Base-by-base conservation (phyloP, 2,329 filamentous ascomycete species). In the Fusarium robinianum region DNA sequence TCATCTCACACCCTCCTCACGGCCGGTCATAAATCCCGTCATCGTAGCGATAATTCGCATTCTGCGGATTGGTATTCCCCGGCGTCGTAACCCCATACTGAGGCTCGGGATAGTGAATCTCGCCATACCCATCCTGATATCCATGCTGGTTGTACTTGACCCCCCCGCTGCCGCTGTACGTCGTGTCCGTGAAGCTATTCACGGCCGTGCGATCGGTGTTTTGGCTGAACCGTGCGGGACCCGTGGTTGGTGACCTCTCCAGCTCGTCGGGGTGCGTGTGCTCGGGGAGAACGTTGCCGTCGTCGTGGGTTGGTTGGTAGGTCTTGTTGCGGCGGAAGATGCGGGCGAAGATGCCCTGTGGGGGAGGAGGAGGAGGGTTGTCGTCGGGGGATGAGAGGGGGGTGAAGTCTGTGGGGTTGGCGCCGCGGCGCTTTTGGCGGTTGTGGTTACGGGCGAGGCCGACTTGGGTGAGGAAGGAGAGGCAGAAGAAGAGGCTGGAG, bases 401-500 rank as follows among this genome's bases (percentile, higher is more conserved):
- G 76, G 19, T 85, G 68, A 81, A 57, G 56, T 69, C 69, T 32
- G 60, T 55, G 16, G 67, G 64, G 46, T 61, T 45, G 31, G 68
- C 85, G 10, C 85, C 85, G 64, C 79, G 87, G 39, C 81, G 80
- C 73, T 87, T 88, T 71, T 88, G 84, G 60, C 83, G 84, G 71
- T 83, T 82, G 74, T 87, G 85, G 67, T 88, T 77, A 48, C 84
- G 82, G 58, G 80, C 79, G 31, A 92, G 79, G 35, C 78, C 74
- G 36, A 89, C 53, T 62, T 92, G 87, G 51, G 87, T 74, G 45
- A 84, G 64, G 38, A 87, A 81, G 35, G 87, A 88, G 62, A 88
- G 63, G 59, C 89, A 63, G 76, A 92, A 94, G 69, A 92, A 83
- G 71, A 88, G 67, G 34, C 83, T 88, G 27, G n/a, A n/a, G n/a